These are phyloP conservation scores for Salicornia ramosissima DNA, from an alignment of 148 eudicot species.

Conservation along the genomic window DNA sequence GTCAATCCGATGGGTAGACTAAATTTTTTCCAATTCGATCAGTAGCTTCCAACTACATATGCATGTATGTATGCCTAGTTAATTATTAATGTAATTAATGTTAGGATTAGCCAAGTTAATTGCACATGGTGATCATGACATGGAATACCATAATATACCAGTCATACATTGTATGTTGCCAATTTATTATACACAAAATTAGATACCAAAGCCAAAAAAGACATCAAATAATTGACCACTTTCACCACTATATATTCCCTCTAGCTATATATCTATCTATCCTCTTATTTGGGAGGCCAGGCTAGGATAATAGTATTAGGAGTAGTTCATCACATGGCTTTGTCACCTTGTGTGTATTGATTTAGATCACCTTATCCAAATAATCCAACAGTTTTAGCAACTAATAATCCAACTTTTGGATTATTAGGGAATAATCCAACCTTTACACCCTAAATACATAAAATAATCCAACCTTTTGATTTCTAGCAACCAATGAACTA, in stretches of 20 bases:
- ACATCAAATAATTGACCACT: conserved; percentile 1
- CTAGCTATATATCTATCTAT: not conserved
- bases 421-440: too few species aligned
- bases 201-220: not conserved
- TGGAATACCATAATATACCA: not conserved
- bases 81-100: too few species aligned
- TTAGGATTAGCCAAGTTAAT: conserved; percentile 5
- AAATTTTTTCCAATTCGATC: too few species aligned
- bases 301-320: not conserved
- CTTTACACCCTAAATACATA: too few species aligned
- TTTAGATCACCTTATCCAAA: not conserved
- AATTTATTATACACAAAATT: not conserved
- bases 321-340: conserved; percentile 18
- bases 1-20: too few species aligned
- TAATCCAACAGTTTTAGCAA: not conserved
- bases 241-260: too few species aligned
- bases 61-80: not conserved
- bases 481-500: too few species aligned
- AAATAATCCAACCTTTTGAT: too few species aligned
- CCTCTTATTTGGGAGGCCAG: conserved; percentile 11
- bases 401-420: too few species aligned
- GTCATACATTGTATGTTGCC: not conserved
- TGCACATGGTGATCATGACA: not conserved
- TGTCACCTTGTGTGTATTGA: conserved; percentile 7
- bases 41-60: not conserved